Percentiles rank a stretch among this genome's conserved stretches.
Evolutionary conservation across 1,284 basidiomycete species (phyloP).

Genomic region (Exobasidium rhododendri): DNA sequence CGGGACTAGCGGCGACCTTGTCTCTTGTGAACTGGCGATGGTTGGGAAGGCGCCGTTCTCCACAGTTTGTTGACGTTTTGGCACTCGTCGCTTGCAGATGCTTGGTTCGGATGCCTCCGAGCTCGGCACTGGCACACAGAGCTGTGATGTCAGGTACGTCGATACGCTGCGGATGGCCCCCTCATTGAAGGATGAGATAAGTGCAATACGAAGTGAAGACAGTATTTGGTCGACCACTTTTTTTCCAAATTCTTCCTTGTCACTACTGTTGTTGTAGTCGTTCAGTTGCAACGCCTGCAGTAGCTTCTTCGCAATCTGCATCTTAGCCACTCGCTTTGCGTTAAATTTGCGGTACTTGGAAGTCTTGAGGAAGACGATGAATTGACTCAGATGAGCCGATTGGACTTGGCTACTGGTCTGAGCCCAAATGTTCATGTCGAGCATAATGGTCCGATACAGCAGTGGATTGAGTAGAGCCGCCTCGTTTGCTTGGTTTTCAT

Average conservation of each 20-base stretch:
- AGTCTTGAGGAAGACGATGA: constrained; percentile 67
- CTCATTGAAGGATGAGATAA: constrained; percentile 61
- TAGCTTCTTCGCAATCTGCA: constrained; percentile 65
- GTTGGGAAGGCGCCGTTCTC: constrained; percentile 11
- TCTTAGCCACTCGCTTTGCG: constrained; percentile 40
- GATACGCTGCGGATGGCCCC: constrained; percentile 77
- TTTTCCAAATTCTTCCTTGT: neutral
- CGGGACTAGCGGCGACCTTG: neutral
- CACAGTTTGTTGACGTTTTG: constrained; percentile 13
- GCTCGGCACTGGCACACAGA: constrained; percentile 58
- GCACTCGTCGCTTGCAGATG: constrained; percentile 34
- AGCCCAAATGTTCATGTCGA: constrained; percentile 89
- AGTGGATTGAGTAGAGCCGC: constrained; percentile 74
- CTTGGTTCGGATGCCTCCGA: constrained; percentile 58
- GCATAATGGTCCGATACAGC: constrained; percentile 76
- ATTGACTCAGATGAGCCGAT: constrained; percentile 73
- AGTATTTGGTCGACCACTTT: neutral
- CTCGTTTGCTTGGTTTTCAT: constrained; percentile 37
- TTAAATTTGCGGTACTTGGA: constrained; percentile 61
- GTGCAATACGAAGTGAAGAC: constrained; percentile 20
- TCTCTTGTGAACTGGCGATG: constrained; percentile 14
- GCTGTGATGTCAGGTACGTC: constrained; percentile 76
- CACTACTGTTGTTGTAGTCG: neutral
- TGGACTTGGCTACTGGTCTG: constrained; percentile 63
- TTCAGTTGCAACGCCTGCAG: neutral